Conservation (phyloP, 116 monocot species). For the Iris pallida region DNA sequence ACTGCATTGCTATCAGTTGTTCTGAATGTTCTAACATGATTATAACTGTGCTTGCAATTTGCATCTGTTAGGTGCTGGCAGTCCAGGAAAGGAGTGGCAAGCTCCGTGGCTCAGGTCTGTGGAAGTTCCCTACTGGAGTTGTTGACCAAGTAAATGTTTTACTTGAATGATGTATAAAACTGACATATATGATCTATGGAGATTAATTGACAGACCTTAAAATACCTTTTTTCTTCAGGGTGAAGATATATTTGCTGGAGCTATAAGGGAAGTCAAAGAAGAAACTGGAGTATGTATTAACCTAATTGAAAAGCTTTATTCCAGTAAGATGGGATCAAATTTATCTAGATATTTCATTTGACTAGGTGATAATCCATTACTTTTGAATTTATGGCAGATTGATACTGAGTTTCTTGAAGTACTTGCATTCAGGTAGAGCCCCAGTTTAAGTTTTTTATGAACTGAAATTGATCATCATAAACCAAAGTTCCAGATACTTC, state of each 20-base stretch:
- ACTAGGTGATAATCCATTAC: neutral
- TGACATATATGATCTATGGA: neutral
- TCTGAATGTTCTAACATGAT: no score
- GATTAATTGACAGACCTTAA: neutral
- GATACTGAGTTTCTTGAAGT: constrained; percentile 60
- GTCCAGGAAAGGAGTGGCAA: constrained; percentile 54
- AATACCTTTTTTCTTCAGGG: constrained; percentile 23
- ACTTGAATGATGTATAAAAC: neutral
- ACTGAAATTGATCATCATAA: no score
- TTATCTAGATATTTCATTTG: neutral
- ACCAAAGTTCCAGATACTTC: no score
- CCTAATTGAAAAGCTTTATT: neutral
- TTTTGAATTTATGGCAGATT: constrained; percentile 24
- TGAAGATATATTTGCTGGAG: constrained; percentile 54
- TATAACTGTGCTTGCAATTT: constrained; percentile 2
- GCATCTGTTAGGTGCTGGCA: constrained; percentile 36
- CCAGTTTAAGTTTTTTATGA: neutral
- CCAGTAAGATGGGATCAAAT: neutral
- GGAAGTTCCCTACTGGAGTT: constrained; percentile 58
- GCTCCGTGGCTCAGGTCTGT: constrained; percentile 28
- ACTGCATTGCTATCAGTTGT: no score
- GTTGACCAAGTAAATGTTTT: constrained; percentile 41
- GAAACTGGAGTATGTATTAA: constrained; percentile 50
- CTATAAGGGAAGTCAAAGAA: constrained; percentile 55
- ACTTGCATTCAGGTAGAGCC: constrained; percentile 48